Evolutionary conservation across 2,329 filamentous ascomycete species (phyloP), one percentile per base, ranked within the genome.

Genomic region (Alternaria solani): DNA sequence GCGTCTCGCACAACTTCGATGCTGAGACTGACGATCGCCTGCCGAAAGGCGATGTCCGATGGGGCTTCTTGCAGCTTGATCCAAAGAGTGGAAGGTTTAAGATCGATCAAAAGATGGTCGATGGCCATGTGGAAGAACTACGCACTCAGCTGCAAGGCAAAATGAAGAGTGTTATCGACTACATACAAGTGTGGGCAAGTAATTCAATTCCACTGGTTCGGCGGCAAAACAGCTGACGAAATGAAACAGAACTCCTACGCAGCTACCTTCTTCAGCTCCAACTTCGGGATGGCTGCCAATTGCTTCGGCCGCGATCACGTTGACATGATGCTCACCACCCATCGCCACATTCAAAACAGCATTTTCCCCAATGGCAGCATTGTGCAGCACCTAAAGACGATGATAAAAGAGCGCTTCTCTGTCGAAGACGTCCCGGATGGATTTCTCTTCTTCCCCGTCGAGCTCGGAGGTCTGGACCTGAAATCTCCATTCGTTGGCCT

Each of bases 281-380:
- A 86, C 63, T 86, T 87, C 58, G 85, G 84, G 20, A 79, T 79
- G 34, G 74, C 84, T 0, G 82, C 83, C 3, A 83, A 85, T 55
- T 86, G 84, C 63, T 85, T 84, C 55, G 84, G 85, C 0, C 80
- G 77, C 23, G 74, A 79, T 20, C 85, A 87, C 64, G 81, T 87
- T 4, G 82, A 86, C 59, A 80, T 80, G 49, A 84, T 86, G 76
- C 81, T 87, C 4, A 71, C 75, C 3, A 84, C 83, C 0, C 83
- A 85, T 63, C 72, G 81, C 18, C 82, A 79, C 28, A 84, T 84
- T 38, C 84, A 87, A 64, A 72, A 79, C 8, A 75, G 77, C 41
- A 75, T 86, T 6, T 86, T 86, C 52, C 71, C 70, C 3, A 70
- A 72, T 16, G 64, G 73, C 0, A 75, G 71, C 34, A 73, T 78